Evolutionary conservation across 2,329 filamentous ascomycete genomes (phyloP).

Genomic region (Colletotrichum shisoi): DNA sequence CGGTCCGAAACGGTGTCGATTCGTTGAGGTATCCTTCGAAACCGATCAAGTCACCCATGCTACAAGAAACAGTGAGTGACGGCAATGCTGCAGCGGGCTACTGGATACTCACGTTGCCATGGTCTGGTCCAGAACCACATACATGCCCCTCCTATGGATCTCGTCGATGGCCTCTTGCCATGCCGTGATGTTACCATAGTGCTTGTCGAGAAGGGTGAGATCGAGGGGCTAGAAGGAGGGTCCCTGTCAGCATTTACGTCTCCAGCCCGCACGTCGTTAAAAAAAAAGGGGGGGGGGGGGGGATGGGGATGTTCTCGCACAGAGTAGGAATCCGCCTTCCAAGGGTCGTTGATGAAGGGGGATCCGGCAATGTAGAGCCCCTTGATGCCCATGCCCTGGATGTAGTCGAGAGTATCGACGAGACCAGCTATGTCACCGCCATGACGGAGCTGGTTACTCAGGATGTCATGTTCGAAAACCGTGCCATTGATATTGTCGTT

Average conservation of each 20-base stretch:
- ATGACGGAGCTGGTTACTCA: conserved; percentile 68
- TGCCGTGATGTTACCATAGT: conserved; percentile 65
- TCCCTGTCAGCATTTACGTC: conserved; percentile 41
- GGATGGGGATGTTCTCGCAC: conserved; percentile 41
- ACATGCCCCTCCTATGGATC: conserved; percentile 70
- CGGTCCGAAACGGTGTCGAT: conserved; percentile 62
- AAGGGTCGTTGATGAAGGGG: conserved; percentile 69
- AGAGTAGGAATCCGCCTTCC: conserved; percentile 67
- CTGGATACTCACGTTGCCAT: conserved; percentile 49
- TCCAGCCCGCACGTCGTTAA: background rate
- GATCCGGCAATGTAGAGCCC: conserved; percentile 70
- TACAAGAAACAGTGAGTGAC: conserved; percentile 48
- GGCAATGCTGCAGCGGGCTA: background rate
- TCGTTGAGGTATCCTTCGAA: conserved; percentile 68
- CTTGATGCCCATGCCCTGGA: conserved; percentile 71
- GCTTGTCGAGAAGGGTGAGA: conserved; percentile 68
- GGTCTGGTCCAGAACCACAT: conserved; percentile 72
- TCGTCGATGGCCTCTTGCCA: conserved; percentile 67
- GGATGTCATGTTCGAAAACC: conserved; percentile 66
- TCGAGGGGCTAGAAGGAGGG: conserved; percentile 56
- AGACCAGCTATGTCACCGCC: conserved; percentile 68
- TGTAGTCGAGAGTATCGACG: conserved; percentile 68
- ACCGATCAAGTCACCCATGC: conserved; percentile 69
- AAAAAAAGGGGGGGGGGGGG: too few relatives aligned
- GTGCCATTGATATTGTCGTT: conserved; percentile 71